phyloP scores from a whole-genome alignment of 805 yeast genomes.

The Kuraishia piskuri region DNA sequence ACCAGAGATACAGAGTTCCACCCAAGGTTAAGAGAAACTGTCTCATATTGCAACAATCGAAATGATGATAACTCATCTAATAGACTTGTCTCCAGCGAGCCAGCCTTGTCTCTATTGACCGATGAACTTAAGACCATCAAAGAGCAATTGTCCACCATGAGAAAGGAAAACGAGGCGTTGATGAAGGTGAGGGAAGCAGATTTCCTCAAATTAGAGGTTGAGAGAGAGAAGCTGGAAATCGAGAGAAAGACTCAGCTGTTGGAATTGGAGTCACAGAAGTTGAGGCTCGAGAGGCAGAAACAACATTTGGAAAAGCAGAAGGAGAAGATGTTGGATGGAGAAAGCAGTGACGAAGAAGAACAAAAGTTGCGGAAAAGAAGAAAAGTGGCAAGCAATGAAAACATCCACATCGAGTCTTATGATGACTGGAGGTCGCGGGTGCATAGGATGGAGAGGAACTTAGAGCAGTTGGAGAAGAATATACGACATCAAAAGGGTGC shows the following conservation, averaged over 20 bases:
- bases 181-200: conserved; percentile 29
- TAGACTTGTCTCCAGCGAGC: background rate
- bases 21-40: too few species aligned
- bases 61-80: too few species aligned
- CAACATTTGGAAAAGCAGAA: conserved; percentile 18
- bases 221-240: conserved; percentile 52
- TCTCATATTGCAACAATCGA: too few species aligned
- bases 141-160: background rate
- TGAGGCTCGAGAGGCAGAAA: conserved; percentile 17
- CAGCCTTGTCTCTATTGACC: background rate
- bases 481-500: background rate
- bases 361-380: background rate
- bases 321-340: conserved; percentile 8
- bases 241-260: conserved; percentile 26
- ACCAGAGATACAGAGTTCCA: background rate
- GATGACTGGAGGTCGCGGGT: background rate
- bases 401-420: background rate
- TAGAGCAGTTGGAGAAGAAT: background rate
- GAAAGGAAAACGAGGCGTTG: conserved; percentile 4
- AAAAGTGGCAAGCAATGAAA: background rate
- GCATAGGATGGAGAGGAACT: background rate
- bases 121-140: background rate
- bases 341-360: conserved; percentile 2
- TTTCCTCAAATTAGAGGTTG: conserved; percentile 62
- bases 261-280: conserved; percentile 15